Base-by-base conservation (phyloP, 2,329 filamentous ascomycete species). In the Amphichorda felina region DNA sequence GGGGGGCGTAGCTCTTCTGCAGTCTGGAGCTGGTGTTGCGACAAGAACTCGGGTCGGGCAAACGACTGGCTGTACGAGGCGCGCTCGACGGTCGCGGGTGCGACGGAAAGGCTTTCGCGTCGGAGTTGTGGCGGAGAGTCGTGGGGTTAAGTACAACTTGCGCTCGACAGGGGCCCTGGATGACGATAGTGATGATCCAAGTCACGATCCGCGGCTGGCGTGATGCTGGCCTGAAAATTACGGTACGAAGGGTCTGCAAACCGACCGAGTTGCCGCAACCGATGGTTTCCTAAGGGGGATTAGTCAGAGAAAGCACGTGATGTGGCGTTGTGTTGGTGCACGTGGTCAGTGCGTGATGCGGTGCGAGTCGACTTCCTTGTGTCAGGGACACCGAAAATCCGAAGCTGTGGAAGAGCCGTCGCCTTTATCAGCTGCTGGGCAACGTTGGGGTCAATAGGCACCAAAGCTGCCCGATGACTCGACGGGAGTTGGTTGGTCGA, bases 221-320 rank as follows among this genome's bases (percentile, higher is more conserved):
- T 43, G 41, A 46, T 51, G 45, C 47, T 47, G 41, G 52, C 52
- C 54, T 56, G 53, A 56, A 53, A 53, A 55, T 44, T 55, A 48
- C 47, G 54, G 54, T 54, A 44, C 49, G 46, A 52, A 51, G 38
- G 31, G 38, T 41, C n/a, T 16, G n/a, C 22, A 30, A 16, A 30
- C 8, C 24, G 6, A 30, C 27, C n/a, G 27, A 15, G 9, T 31
- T 31, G 29, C 16, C 15, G 29, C 15, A 34, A 30, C 38, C 38
- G 45, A 47, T 47, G 40, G 42, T 44, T 41, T 39, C 40, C 33
- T 31, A 34, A 13, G 24, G 30, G 30, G 36, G 38, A 50, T 56
- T 54, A 56, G 52, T 56, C 48, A 53, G 42, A 5, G 2, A 13
- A 1, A 0, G 8, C 51, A 55, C 53, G 53, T 56, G 53, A 51